phyloP scores from a whole-genome alignment of 2,329 filamentous ascomycete species.

The Fusarium floridanum region DNA sequence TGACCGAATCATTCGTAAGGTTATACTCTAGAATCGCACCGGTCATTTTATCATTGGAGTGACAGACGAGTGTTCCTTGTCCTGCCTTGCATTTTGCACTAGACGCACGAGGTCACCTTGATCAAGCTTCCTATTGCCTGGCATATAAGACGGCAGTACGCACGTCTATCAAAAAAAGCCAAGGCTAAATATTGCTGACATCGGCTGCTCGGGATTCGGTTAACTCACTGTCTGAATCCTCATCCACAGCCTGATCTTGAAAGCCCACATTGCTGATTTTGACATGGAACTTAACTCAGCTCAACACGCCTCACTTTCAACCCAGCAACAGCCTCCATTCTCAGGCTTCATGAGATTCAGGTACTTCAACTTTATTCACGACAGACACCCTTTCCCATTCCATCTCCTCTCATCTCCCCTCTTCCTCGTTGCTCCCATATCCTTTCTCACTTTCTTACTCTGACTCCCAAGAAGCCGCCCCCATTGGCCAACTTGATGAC shows the following conservation, averaged over 20 bases:
- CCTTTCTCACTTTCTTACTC: constrained; percentile 2
- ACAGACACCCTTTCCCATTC: neutral
- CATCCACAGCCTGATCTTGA: neutral
- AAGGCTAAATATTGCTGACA: neutral
- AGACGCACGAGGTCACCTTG: neutral
- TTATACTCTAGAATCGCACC: neutral
- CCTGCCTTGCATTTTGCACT: neutral
- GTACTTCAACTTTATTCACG: neutral
- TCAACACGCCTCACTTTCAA: neutral
- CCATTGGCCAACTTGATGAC: constrained; percentile 31
- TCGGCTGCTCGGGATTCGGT: neutral
- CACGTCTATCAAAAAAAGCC: neutral
- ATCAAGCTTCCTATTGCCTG: neutral
- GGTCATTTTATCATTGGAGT: neutral
- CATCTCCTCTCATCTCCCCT: constrained; percentile 2
- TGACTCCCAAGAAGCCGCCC: constrained; percentile 7
- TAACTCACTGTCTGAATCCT: neutral
- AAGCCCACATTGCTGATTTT: neutral
- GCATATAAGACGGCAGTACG: neutral
- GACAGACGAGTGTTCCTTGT: neutral
- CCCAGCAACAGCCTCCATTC: neutral
- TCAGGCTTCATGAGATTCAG: neutral
- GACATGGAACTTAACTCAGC: neutral
- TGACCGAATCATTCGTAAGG: neutral
- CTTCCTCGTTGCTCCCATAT: neutral